phyloP scores from a whole-genome alignment of 129 eudicot species.

The Artemisia annua region DNA sequence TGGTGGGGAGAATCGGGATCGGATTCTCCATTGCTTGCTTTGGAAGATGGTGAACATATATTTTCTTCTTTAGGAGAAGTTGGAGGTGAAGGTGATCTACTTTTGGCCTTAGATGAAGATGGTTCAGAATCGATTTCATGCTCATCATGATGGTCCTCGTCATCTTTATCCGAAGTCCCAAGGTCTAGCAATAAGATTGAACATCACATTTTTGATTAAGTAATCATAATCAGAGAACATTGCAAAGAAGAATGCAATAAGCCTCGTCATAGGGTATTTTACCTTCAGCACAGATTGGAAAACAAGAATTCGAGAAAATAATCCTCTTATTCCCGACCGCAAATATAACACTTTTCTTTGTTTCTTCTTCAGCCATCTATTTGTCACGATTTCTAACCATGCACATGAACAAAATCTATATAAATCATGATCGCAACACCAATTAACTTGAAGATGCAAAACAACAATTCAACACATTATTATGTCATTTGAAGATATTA shows the following conservation, averaged over 20 bases:
- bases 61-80: slow-evolving; percentile 26
- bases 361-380: slow-evolving; percentile 47
- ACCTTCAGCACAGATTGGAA: slow-evolving; percentile 66
- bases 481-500: neutral
- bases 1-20: slow-evolving; percentile 40
- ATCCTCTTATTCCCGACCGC: slow-evolving; percentile 48
- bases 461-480: neutral
- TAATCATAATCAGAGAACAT: neutral
- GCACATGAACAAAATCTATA: slow-evolving; percentile 11
- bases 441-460: neutral
- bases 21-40: slow-evolving; percentile 37
- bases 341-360: slow-evolving; percentile 44
- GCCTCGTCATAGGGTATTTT: slow-evolving; percentile 18
- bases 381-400: slow-evolving; percentile 31
- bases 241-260: slow-evolving; percentile 1
- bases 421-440: neutral
- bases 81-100: slow-evolving; percentile 38
- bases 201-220: too few species aligned
- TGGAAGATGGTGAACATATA: slow-evolving; percentile 38
- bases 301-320: slow-evolving; percentile 49
- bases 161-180: slow-evolving; percentile 38
- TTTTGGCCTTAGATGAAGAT: slow-evolving; percentile 27
- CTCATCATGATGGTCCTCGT: slow-evolving; percentile 35
- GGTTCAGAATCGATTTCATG: slow-evolving; percentile 36
- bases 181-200: slow-evolving; percentile 37